These are phyloP conservation scores for Penicillium sumatraense DNA, from an alignment of 2,329 filamentous ascomycete genomes.

Conservation along the genomic window DNA sequence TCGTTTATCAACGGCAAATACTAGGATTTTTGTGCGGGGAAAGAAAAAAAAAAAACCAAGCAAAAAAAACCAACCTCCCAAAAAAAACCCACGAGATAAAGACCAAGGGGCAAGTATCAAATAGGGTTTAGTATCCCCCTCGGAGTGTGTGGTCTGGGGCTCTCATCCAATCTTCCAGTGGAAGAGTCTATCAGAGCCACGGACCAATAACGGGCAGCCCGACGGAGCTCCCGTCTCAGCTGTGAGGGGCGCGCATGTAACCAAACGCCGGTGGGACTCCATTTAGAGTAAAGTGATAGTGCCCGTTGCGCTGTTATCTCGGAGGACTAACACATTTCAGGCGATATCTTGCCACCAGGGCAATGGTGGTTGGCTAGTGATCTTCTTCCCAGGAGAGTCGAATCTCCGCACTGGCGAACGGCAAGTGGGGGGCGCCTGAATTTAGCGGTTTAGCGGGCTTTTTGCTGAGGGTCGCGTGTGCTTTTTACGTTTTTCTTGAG, in stretches of 20 bases:
- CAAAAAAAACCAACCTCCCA: neutral
- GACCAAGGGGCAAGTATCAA: neutral
- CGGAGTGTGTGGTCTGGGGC: conserved; percentile 1
- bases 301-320: neutral
- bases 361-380: neutral
- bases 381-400: neutral
- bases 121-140: conserved; percentile 2
- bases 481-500: neutral
- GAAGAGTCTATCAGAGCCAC: neutral
- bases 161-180: neutral
- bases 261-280: neutral
- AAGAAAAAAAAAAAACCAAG: neutral
- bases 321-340: conserved; percentile 1
- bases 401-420: conserved; percentile 3
- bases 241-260: neutral
- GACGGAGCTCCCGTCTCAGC: conserved; percentile 21
- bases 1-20: conserved; percentile 9
- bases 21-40: conserved; percentile 16
- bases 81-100: conserved; percentile 11
- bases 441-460: no score
- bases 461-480: neutral
- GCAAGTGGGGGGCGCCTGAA: neutral
- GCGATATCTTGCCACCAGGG: conserved; percentile 2
- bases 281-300: neutral
- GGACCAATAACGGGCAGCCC: conserved; percentile 14